A percentile compares a stretch with the other conserved stretches of the same genome.
phyloP scores from a whole-genome alignment of 2,329 filamentous ascomycete species.

The Biscogniauxia mediterranea region DNA sequence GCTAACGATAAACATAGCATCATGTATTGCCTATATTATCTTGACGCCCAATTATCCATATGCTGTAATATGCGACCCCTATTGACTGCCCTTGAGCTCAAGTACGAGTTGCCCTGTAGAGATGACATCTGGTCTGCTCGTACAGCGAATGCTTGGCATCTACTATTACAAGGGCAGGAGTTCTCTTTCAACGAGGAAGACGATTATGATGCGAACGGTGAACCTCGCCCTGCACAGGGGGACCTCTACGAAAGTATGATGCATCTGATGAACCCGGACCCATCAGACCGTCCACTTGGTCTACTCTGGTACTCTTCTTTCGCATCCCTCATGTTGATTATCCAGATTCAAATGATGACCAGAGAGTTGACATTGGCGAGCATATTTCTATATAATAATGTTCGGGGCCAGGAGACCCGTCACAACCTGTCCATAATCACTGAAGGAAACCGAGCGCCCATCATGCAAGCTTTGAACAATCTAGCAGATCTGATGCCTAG shows the following conservation, averaged over 20 bases:
- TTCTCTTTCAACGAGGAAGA: conserved; percentile 14
- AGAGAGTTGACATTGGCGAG: conserved; percentile 9
- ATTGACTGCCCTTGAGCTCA: conserved; percentile 7
- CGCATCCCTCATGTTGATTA: conserved; percentile 11
- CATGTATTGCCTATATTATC: conserved; percentile 12
- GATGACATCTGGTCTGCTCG: conserved; percentile 9
- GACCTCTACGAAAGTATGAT: conserved; percentile 13
- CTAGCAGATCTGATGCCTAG: conserved; percentile 9
- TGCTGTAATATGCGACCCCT: conserved; percentile 10
- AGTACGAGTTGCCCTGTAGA: conserved; percentile 10
- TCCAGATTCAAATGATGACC: conserved; percentile 14
- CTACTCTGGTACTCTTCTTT: conserved; percentile 14
- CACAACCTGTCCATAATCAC: conserved; percentile 11
- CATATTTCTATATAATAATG: conserved; percentile 10
- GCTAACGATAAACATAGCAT: conserved; percentile 1
- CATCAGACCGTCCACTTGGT: conserved; percentile 5
- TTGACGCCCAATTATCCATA: conserved; percentile 9
- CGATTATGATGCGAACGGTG: conserved; percentile 8
- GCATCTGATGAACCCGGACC: conserved; percentile 11
- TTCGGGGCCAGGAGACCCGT: conserved; percentile 8
- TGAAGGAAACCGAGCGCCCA: conserved; percentile 9
- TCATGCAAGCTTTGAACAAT: conserved; percentile 12
- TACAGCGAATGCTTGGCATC: conserved; percentile 15
- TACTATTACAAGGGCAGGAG: conserved; percentile 14
- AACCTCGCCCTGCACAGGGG: conserved; percentile 10